Conservation (phyloP, 352 stramenopile genomes). For the Pythium pyrilobum region DNA sequence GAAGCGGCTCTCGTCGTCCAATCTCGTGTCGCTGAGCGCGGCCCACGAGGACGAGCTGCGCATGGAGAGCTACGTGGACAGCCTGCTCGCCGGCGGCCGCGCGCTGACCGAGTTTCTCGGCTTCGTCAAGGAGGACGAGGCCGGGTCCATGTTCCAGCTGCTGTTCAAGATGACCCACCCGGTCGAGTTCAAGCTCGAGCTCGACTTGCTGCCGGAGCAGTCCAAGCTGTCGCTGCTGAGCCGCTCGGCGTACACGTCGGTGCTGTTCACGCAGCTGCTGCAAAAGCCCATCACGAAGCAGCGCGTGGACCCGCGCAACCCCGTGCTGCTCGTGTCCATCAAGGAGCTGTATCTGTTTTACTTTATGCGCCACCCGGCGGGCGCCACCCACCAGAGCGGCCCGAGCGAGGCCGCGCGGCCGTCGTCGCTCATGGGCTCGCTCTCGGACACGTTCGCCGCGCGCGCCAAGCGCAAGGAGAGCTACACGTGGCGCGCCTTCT, state of each 20-base stretch:
- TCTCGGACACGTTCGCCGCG: constrained; percentile 40
- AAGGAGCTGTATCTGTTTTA: constrained; percentile 84
- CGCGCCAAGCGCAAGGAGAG: constrained; percentile 41
- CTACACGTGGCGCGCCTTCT: constrained; percentile 71
- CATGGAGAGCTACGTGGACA: constrained; percentile 45
- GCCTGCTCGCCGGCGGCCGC: constrained; percentile 41
- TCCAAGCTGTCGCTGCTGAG: constrained; percentile 75
- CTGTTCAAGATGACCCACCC: constrained; percentile 70
- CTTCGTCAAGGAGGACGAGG: constrained; percentile 51
- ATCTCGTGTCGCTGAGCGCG: constrained; percentile 23
- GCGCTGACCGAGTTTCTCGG: constrained; percentile 56
- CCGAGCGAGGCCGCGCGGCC: constrained; percentile 14
- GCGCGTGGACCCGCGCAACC: constrained; percentile 62
- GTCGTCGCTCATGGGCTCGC: constrained; percentile 38
- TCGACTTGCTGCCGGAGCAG: constrained; percentile 76
- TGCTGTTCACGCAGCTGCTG: constrained; percentile 79
- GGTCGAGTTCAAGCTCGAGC: constrained; percentile 75
- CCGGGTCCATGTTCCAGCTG: constrained; percentile 76
- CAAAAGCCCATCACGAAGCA: constrained; percentile 80
- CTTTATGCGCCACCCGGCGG: constrained; percentile 73
- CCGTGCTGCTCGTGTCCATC: constrained; percentile 79
- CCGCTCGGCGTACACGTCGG: constrained; percentile 52
- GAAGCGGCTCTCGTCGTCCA: constrained; percentile 30
- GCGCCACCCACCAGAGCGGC: constrained; percentile 56
- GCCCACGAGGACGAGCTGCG: constrained; percentile 43